phyloP scores from a whole-genome alignment of 345 rosid genomes.

The Melaleuca quinquenervia region DNA sequence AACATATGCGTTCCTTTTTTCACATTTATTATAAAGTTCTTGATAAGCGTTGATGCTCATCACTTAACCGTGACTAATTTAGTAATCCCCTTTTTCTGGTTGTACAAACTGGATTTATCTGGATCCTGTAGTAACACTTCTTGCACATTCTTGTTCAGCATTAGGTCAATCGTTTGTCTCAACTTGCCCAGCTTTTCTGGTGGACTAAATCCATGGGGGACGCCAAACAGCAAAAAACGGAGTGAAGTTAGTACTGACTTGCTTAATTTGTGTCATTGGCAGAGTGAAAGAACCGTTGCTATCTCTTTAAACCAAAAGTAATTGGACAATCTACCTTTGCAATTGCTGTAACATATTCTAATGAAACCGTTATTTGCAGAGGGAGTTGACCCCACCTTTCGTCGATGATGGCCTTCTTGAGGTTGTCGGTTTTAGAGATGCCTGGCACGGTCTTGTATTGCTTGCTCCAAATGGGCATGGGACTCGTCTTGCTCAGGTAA shows the following conservation, averaged over 20 bases:
- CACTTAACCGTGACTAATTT: background rate
- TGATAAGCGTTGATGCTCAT: background rate
- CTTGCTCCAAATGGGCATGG: slow-evolving; percentile 84
- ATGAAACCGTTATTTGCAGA: slow-evolving; percentile 23
- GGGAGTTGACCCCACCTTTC: slow-evolving; percentile 62
- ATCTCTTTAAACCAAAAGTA: background rate
- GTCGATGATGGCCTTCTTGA: slow-evolving; percentile 82
- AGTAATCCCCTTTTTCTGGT: background rate
- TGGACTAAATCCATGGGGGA: slow-evolving; percentile 92
- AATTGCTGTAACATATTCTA: background rate
- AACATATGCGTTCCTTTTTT: background rate
- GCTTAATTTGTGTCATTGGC: background rate
- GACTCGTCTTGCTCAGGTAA: slow-evolving; percentile 86
- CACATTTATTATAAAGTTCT: background rate
- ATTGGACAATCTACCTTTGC: background rate
- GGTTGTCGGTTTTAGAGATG: slow-evolving; percentile 89
- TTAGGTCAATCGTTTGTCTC: slow-evolving; percentile 79
- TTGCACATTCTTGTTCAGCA: slow-evolving; percentile 26
- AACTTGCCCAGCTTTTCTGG: slow-evolving; percentile 96
- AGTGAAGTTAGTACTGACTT: slow-evolving; percentile 27
- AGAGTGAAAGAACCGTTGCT: background rate
- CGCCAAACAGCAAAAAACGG: slow-evolving; percentile 39
- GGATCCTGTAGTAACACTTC: background rate
- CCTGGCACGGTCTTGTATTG: slow-evolving; percentile 92
- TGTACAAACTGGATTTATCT: background rate